phyloP scores from a whole-genome alignment of 1,284 basidiomycete genomes.

The Ustilago shanxiensis region DNA sequence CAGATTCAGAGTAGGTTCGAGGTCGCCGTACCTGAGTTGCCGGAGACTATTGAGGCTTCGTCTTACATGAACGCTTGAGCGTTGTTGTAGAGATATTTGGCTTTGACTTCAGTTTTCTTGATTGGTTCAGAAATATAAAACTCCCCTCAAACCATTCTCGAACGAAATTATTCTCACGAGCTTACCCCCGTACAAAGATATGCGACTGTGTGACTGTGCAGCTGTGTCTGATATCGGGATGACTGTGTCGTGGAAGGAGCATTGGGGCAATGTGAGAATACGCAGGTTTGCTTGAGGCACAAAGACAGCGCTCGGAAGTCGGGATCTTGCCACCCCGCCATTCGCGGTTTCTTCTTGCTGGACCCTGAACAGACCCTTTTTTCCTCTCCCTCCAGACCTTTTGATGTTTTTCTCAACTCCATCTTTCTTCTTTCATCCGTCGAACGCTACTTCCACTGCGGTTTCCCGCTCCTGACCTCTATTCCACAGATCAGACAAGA shows the following conservation, averaged over 20 bases:
- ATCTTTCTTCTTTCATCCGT: too few relatives aligned
- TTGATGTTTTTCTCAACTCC: too few relatives aligned
- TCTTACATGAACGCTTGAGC: conserved; percentile 70
- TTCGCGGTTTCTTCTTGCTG: background rate
- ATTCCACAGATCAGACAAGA: too few relatives aligned
- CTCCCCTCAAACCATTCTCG: background rate
- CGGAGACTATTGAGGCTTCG: conserved; percentile 87
- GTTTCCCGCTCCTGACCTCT: too few relatives aligned
- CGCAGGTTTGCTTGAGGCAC: too few relatives aligned
- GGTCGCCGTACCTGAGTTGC: conserved; percentile 90
- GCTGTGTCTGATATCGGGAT: background rate
- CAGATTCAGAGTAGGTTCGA: conserved; percentile 92
- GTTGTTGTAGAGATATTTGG: too few relatives aligned
- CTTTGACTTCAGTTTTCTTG: background rate
- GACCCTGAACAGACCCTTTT: conserved; percentile 21
- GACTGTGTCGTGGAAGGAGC: background rate
- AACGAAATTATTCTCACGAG: background rate
- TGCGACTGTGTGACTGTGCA: background rate
- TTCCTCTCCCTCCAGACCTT: background rate
- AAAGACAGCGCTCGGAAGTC: conserved; percentile 10
- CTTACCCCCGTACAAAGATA: background rate
- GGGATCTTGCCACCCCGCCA: background rate
- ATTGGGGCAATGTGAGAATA: too few relatives aligned
- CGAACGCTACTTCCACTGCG: too few relatives aligned
- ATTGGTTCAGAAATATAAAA: background rate